Conservation (phyloP, 352 stramenopile genomes). For the Pythium plurisporium region DNA sequence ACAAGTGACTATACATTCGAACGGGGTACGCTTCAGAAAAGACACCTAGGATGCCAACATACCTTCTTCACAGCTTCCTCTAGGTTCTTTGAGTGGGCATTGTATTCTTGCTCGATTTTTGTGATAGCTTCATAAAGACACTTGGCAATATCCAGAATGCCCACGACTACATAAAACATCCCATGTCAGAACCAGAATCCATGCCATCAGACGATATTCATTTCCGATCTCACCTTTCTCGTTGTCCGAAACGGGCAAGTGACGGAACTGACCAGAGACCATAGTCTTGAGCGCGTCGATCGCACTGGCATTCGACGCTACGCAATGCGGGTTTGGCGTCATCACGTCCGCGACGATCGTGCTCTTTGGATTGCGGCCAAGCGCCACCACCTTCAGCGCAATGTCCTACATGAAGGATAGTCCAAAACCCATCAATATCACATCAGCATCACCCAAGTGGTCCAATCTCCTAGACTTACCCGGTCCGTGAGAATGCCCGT, state of each 20-base stretch:
- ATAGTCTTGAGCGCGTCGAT: slow-evolving; percentile 97
- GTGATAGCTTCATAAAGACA: slow-evolving; percentile 97
- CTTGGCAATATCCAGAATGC: slow-evolving; percentile 97
- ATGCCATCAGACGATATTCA: no score
- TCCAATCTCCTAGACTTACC: slow-evolving; percentile 20
- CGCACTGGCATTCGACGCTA: slow-evolving; percentile 88
- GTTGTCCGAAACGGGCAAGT: slow-evolving; percentile 93
- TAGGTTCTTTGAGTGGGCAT: slow-evolving; percentile 62
- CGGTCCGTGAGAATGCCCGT: slow-evolving; percentile 96
- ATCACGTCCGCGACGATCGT: slow-evolving; percentile 90
- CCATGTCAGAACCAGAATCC: no score
- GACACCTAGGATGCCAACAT: no score
- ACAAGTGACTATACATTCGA: not conserved
- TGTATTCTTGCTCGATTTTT: slow-evolving; percentile 92
- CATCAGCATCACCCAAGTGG: no score
- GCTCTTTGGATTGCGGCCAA: slow-evolving; percentile 68
- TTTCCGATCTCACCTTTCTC: slow-evolving; percentile 50
- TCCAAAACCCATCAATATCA: no score
- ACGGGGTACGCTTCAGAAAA: no score
- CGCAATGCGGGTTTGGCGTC: slow-evolving; percentile 94
- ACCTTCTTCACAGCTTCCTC: slow-evolving; percentile 81
- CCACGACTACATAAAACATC: slow-evolving; percentile 74
- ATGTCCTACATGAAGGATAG: slow-evolving; percentile 90
- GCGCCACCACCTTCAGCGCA: slow-evolving; percentile 90
- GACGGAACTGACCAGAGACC: slow-evolving; percentile 94